These are phyloP conservation scores for Rostrohypoxylon terebratum DNA, from an alignment of 495 filamentous ascomycete species.

Conservation along the genomic window DNA sequence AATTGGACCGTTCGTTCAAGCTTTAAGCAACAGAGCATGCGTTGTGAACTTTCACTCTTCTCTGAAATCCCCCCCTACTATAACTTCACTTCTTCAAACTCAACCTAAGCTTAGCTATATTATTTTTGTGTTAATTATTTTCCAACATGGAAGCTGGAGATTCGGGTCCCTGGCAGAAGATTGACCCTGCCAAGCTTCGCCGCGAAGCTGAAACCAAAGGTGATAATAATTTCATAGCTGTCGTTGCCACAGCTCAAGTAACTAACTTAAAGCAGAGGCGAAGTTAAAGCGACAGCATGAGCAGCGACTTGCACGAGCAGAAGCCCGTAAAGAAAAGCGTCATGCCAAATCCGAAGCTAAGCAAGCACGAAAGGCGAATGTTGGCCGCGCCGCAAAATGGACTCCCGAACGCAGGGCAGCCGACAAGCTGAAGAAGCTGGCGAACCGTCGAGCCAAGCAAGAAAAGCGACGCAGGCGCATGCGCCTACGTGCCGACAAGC, in stretches of 20 bases:
- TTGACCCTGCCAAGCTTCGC: constrained; percentile 39
- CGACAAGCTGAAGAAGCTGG: constrained; percentile 46
- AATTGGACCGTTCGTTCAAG: constrained; percentile 1
- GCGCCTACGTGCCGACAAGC: constrained; percentile 42
- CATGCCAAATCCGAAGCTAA: constrained; percentile 51
- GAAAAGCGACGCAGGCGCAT: constrained; percentile 50
- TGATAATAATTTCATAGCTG: constrained; percentile 5
- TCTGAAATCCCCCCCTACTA: too few relatives aligned
- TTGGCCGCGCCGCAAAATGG: constrained; percentile 46
- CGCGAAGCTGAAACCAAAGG: constrained; percentile 45
- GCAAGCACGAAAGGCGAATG: constrained; percentile 47
- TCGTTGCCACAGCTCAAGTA: neutral
- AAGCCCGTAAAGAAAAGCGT: constrained; percentile 47
- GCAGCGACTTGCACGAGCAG: constrained; percentile 42
- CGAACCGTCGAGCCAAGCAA: constrained; percentile 40
- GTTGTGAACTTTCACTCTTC: constrained; percentile 2
- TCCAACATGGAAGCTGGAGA: constrained; percentile 34
- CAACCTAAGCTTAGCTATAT: neutral
- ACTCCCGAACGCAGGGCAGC: constrained; percentile 41
- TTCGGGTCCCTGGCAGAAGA: constrained; percentile 35
- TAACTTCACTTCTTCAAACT: neutral
- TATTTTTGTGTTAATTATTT: neutral
- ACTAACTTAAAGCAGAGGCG: constrained; percentile 38
- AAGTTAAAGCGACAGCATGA: constrained; percentile 43
- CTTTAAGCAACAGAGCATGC: neutral